Conservation (phyloP, 2,329 filamentous ascomycete genomes). For the Trichoderma sp. region DNA sequence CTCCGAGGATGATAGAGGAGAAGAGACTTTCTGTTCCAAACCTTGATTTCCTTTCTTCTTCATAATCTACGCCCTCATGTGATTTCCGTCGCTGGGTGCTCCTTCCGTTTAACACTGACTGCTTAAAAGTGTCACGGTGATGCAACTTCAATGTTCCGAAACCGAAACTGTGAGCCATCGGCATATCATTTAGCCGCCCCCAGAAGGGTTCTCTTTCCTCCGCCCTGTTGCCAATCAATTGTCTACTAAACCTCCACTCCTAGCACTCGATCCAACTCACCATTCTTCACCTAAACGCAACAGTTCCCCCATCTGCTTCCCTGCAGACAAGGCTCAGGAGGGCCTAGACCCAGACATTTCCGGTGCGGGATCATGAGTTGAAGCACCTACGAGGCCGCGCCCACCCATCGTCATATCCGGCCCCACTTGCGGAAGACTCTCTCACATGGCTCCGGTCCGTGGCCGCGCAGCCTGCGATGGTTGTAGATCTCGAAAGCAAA, state of each 20-base stretch:
- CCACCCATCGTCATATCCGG: neutral
- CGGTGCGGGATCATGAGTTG: constrained; percentile 11
- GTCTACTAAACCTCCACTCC: neutral
- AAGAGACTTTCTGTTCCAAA: neutral
- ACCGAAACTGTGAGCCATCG: neutral
- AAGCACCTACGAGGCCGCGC: neutral
- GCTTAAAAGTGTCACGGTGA: neutral
- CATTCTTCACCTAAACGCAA: neutral
- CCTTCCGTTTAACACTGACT: neutral
- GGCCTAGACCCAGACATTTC: neutral
- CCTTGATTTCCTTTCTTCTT: neutral
- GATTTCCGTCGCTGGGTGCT: neutral
- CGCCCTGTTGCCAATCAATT: constrained; percentile 7
- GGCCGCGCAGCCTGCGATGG: constrained; percentile 20
- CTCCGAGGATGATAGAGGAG: neutral
- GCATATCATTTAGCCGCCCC: constrained; percentile 3
- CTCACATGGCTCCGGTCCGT: constrained; percentile 20
- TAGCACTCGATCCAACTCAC: neutral
- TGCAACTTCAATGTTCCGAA: neutral
- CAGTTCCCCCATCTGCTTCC: neutral
- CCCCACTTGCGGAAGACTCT: constrained; percentile 17
- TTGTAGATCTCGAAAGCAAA: constrained; percentile 19
- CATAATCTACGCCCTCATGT: neutral
- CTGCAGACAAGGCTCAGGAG: neutral
- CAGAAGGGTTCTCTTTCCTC: neutral